phyloP scores from a whole-genome alignment of 2,329 filamentous ascomycete species.

The Penicillium nordicum region DNA sequence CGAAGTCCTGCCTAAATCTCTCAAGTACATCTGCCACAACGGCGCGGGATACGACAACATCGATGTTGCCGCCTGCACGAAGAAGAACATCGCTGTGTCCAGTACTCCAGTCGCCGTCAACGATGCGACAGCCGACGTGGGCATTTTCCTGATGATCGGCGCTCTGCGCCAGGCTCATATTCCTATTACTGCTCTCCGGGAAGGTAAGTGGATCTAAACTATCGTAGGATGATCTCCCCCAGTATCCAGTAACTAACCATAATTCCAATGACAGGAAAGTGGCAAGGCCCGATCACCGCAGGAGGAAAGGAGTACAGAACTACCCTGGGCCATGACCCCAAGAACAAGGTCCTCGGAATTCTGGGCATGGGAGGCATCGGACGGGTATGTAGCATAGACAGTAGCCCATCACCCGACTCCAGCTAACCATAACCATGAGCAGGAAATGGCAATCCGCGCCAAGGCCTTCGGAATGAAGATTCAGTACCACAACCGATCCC shows the following conservation, averaged over 20 bases:
- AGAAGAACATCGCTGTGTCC: slow-evolving; percentile 42
- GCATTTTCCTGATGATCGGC: slow-evolving; percentile 49
- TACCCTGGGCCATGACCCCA: slow-evolving; percentile 45
- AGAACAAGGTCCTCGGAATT: slow-evolving; percentile 46
- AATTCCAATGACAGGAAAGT: slow-evolving; percentile 29
- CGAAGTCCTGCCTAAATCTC: slow-evolving; percentile 42
- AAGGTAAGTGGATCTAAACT: slow-evolving; percentile 28
- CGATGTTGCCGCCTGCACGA: slow-evolving; percentile 53
- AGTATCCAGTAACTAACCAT: background rate
- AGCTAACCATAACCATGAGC: background rate
- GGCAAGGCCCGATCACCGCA: slow-evolving; percentile 35
- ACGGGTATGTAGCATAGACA: slow-evolving; percentile 31
- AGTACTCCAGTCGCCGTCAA: slow-evolving; percentile 48
- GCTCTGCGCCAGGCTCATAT: slow-evolving; percentile 45
- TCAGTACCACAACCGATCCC: slow-evolving; percentile 47
- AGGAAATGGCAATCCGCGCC: slow-evolving; percentile 47
- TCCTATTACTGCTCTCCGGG: slow-evolving; percentile 41
- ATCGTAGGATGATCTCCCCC: too few species aligned
- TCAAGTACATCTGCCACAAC: slow-evolving; percentile 53
- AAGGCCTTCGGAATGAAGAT: slow-evolving; percentile 48
- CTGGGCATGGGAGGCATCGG: slow-evolving; percentile 50
- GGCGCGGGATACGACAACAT: slow-evolving; percentile 62
- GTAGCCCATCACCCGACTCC: background rate
- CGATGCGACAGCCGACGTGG: slow-evolving; percentile 47
- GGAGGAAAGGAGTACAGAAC: slow-evolving; percentile 15